A percentile compares a stretch with the other conserved stretches of the same genome.
Conservation (phyloP, 345 rosid genomes). For the Rhizophora apiculata region DNA sequence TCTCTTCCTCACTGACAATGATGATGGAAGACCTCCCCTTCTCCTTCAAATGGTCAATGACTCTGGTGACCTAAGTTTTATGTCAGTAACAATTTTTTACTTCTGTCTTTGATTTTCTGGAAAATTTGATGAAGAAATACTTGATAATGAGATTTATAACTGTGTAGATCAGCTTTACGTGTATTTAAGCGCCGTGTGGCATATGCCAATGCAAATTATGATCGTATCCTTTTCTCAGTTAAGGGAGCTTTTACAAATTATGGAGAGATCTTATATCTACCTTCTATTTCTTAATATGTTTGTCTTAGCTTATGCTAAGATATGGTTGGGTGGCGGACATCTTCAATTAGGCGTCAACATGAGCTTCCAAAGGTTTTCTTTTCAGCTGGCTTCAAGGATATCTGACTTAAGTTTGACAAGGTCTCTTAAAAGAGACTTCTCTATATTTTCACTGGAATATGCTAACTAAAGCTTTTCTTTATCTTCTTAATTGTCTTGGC, state of each 20-base stretch:
- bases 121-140: neutral
- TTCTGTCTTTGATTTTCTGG: slow-evolving; percentile 2
- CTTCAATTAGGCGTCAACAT: slow-evolving; percentile 76
- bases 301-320: slow-evolving; percentile 54
- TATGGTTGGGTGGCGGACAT: slow-evolving; percentile 94
- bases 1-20: slow-evolving; percentile 78
- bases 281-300: slow-evolving; percentile 15
- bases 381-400: neutral
- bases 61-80: slow-evolving; percentile 60
- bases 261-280: slow-evolving; percentile 4
- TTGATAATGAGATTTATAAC: slow-evolving; percentile 20
- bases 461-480: slow-evolving; percentile 10
- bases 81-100: slow-evolving; percentile 42
- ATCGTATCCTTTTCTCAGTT: slow-evolving; percentile 61
- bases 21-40: slow-evolving; percentile 76
- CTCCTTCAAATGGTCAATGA: slow-evolving; percentile 87
- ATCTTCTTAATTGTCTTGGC: slow-evolving; percentile 18
- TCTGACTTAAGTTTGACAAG: neutral
- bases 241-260: slow-evolving; percentile 12
- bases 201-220: slow-evolving; percentile 84
- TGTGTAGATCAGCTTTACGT: slow-evolving; percentile 72
- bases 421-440: neutral
- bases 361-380: slow-evolving; percentile 76
- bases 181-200: slow-evolving; percentile 88
- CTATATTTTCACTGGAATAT: neutral